Evolutionary conservation across 108 stramenopile genomes (phyloP).

Genomic region (Parietichytrium sp.): DNA sequence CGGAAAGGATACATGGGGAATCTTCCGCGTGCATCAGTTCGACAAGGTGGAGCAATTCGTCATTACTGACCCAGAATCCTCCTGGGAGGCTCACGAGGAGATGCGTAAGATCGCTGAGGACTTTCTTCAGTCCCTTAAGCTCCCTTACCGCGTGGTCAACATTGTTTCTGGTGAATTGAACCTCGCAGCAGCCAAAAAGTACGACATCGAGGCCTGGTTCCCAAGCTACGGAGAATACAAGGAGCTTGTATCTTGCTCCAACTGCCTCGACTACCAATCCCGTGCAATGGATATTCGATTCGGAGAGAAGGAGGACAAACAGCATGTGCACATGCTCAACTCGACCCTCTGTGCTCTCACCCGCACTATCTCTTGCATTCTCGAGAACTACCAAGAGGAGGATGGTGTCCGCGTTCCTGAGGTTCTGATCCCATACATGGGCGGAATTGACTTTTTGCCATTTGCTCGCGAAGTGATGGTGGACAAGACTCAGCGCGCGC

Average conservation of each 20-base stretch:
- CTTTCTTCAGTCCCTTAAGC: slow-evolving; percentile 88
- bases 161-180: slow-evolving; percentile 93
- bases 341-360: slow-evolving; percentile 94
- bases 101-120: slow-evolving; percentile 79
- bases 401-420: slow-evolving; percentile 89
- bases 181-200: slow-evolving; percentile 98
- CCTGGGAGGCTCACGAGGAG: slow-evolving; percentile 79
- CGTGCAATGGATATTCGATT: slow-evolving; percentile 91
- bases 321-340: slow-evolving; percentile 96
- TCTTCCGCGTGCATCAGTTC: slow-evolving; percentile 99
- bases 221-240: slow-evolving; percentile 93
- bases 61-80: slow-evolving; percentile 85
- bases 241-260: slow-evolving; percentile 95
- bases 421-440: slow-evolving; percentile 94
- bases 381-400: slow-evolving; percentile 94
- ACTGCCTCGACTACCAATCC: slow-evolving; percentile 98
- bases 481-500: slow-evolving; percentile 26
- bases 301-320: slow-evolving; percentile 73
- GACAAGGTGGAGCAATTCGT: slow-evolving; percentile 99
- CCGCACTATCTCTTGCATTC: slow-evolving; percentile 92
- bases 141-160: slow-evolving; percentile 95
- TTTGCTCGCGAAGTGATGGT: slow-evolving; percentile 65
- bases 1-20: slow-evolving; percentile 98
- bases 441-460: slow-evolving; percentile 94
- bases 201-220: slow-evolving; percentile 98